Evolutionary conservation across 2,329 filamentous ascomycete genomes (phyloP).

Genomic region (Pezizomycotina sp.): DNA sequence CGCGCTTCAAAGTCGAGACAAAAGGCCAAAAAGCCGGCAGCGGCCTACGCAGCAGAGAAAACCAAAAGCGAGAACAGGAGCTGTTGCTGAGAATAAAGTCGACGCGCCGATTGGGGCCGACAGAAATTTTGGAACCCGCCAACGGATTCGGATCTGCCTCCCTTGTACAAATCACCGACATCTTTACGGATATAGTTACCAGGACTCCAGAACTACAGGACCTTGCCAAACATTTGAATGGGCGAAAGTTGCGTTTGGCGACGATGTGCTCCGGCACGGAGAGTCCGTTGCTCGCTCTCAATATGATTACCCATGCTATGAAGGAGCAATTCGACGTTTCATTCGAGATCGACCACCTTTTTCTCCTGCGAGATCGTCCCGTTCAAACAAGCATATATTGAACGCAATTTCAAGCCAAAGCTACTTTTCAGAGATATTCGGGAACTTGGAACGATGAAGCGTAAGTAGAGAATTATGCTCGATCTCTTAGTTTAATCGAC

Average conservation of each 20-base stretch:
- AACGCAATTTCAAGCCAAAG: conserved; percentile 39
- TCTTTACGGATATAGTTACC: conserved; percentile 35
- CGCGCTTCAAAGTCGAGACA: too few relatives aligned
- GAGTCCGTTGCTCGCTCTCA: conserved; percentile 49
- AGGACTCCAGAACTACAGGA: conserved; percentile 27
- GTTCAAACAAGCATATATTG: conserved; percentile 48
- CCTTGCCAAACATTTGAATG: conserved; percentile 28
- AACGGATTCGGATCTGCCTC: conserved; percentile 32
- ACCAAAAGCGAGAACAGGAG: too few relatives aligned
- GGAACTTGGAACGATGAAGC: conserved; percentile 37
- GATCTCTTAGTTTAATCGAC: conserved; percentile 6
- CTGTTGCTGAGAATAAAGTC: too few relatives aligned
- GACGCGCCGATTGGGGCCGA: too few relatives aligned
- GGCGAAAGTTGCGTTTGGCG: conserved; percentile 38
- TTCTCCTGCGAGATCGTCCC: conserved; percentile 49
- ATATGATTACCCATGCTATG: conserved; percentile 38
- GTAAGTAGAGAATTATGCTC: conserved; percentile 31
- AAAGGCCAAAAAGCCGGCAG: too few relatives aligned
- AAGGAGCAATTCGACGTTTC: conserved; percentile 26
- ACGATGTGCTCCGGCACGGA: conserved; percentile 71
- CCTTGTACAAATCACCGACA: conserved; percentile 34
- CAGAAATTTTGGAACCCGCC: too few relatives aligned
- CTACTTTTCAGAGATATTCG: conserved; percentile 43
- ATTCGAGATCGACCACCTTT: conserved; percentile 37
- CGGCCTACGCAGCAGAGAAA: too few relatives aligned